These are phyloP conservation scores for Setaria italica DNA, from an alignment of 202 grass and related monocot species.

Conservation along the genomic window DNA sequence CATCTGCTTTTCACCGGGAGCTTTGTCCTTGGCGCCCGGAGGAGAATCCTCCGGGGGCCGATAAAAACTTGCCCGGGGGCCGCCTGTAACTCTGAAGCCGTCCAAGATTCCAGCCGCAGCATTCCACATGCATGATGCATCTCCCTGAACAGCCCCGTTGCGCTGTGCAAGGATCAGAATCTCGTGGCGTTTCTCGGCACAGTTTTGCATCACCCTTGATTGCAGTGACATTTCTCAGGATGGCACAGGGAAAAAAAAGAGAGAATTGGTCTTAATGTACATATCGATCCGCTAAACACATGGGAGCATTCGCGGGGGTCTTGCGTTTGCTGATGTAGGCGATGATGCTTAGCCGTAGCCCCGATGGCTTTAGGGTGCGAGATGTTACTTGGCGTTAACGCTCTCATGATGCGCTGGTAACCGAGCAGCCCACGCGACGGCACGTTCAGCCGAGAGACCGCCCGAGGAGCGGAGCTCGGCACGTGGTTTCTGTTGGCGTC, in stretches of 20 bases:
- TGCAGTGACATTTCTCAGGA: conserved; percentile 23
- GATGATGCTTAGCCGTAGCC: neutral
- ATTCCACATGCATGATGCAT: neutral
- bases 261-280: conserved; percentile 35
- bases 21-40: conserved; percentile 45
- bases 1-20: conserved; percentile 49
- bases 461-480: neutral
- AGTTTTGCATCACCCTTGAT: conserved; percentile 15
- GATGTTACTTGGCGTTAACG: neutral
- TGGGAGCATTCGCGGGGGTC: neutral
- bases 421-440: neutral
- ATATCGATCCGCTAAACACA: conserved; percentile 35
- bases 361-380: neutral
- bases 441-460: neutral
- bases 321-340: neutral
- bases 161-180: conserved; percentile 6
- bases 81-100: neutral
- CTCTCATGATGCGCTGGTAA: neutral
- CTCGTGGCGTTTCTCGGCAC: neutral
- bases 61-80: neutral
- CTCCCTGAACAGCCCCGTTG: neutral
- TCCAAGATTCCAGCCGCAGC: conserved; percentile 34
- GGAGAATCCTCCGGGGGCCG: conserved; percentile 51
- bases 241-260: neutral
- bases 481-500: neutral